Conservation (phyloP, 192 early-diverging fungal genomes). For the Coemansia sp. region DNA sequence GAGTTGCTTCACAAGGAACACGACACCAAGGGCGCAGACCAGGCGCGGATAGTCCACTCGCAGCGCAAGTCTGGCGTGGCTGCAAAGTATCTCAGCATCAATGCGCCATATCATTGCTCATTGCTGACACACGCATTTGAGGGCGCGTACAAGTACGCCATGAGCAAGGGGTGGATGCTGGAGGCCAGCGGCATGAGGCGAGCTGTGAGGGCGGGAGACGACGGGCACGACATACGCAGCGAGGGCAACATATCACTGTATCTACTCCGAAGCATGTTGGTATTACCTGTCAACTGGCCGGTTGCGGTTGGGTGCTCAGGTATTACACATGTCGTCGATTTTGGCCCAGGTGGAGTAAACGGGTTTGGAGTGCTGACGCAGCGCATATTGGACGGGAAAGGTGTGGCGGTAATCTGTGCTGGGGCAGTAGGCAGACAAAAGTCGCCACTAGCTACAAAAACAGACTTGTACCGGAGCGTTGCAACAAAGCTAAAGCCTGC, state of each 20-base stretch:
- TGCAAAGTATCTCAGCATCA: slow-evolving; percentile 82
- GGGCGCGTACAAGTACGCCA: neutral
- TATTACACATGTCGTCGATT: slow-evolving; percentile 89
- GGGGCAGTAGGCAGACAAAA: slow-evolving; percentile 24
- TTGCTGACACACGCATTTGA: slow-evolving; percentile 6
- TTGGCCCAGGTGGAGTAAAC: slow-evolving; percentile 82
- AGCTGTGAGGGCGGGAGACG: slow-evolving; percentile 77
- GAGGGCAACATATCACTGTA: slow-evolving; percentile 60
- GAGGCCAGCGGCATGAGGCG: slow-evolving; percentile 16
- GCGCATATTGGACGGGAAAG: slow-evolving; percentile 86
- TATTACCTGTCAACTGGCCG: slow-evolving; percentile 64
- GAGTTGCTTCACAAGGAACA: slow-evolving; percentile 4
- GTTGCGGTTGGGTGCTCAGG: slow-evolving; percentile 51
- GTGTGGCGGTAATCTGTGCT: slow-evolving; percentile 57
- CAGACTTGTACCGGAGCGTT: slow-evolving; percentile 71
- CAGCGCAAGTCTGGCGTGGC: slow-evolving; percentile 79
- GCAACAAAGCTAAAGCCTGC: slow-evolving; percentile 66
- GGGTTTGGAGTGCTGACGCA: slow-evolving; percentile 86
- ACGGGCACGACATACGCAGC: slow-evolving; percentile 75
- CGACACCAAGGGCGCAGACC: slow-evolving; percentile 29
- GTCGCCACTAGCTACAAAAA: slow-evolving; percentile 68
- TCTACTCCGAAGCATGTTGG: slow-evolving; percentile 69
- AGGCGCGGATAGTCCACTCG: slow-evolving; percentile 72
- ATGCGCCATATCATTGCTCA: slow-evolving; percentile 75
- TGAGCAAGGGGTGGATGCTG: slow-evolving; percentile 32